Evolutionary conservation across 108 stramenopile species (phyloP).

Genomic region (Schizochytrium sp.): DNA sequence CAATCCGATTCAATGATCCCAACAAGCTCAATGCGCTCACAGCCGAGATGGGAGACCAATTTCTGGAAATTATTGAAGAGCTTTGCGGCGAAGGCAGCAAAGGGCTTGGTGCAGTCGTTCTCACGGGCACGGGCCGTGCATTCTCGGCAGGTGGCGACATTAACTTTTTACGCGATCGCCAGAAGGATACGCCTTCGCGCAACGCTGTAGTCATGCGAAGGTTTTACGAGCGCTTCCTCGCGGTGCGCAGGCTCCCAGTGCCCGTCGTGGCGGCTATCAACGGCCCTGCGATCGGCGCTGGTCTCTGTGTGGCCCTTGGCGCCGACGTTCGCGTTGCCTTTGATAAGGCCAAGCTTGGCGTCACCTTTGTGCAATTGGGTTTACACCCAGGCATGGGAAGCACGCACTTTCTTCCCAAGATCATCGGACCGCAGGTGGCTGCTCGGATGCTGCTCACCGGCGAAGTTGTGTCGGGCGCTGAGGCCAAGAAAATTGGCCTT

Average conservation of each 20-base stretch:
- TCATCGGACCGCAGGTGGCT: constrained; percentile 39
- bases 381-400: constrained; percentile 70
- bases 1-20: constrained; percentile 49
- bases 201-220: constrained; percentile 58
- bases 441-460: constrained; percentile 52
- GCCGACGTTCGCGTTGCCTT: constrained; percentile 56
- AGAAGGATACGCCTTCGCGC: constrained; percentile 40
- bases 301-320: constrained; percentile 60
- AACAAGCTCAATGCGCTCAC: constrained; percentile 63
- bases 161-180: constrained; percentile 44
- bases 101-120: constrained; percentile 48
- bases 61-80: constrained; percentile 29
- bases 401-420: constrained; percentile 48
- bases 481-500: constrained; percentile 43
- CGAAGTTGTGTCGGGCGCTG: constrained; percentile 46
- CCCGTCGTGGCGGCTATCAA: constrained; percentile 63
- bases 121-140: constrained; percentile 56
- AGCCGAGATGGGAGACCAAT: constrained; percentile 62
- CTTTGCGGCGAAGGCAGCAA: constrained; percentile 20
- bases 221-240: constrained; percentile 61
- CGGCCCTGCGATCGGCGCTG: constrained; percentile 67
- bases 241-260: constrained; percentile 57
- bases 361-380: constrained; percentile 61
- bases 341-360: constrained; percentile 45
- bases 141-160: constrained; percentile 71